phyloP scores from a whole-genome alignment of 371 early-diverging fungal species.

The Enterocytospora artemiae region DNA sequence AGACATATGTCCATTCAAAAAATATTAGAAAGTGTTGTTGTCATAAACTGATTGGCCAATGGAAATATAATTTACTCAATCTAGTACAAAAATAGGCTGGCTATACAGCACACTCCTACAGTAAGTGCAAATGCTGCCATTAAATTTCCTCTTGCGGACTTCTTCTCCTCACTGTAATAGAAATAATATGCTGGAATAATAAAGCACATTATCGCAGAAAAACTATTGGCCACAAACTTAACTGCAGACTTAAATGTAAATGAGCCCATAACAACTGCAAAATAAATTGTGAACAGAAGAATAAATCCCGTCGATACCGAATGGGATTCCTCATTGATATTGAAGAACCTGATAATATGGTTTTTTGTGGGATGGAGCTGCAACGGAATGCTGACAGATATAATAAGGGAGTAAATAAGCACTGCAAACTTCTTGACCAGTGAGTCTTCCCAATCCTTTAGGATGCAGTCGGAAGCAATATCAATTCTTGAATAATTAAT shows the following conservation, averaged over 20 bases:
- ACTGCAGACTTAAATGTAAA: constrained; percentile 10
- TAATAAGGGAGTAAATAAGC: constrained; percentile 25
- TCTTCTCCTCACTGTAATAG: neutral
- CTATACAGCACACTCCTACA: neutral
- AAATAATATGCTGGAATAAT: constrained; percentile 29
- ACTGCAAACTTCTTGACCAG: neutral
- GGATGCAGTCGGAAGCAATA: constrained; percentile 5
- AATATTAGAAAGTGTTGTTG: too few species aligned
- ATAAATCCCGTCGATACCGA: neutral
- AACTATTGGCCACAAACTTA: constrained; percentile 21
- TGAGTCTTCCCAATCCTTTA: constrained; percentile 11
- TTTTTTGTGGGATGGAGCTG: constrained; percentile 29
- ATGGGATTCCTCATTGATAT: constrained; percentile 7
- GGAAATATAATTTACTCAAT: too few species aligned
- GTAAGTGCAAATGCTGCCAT: neutral
- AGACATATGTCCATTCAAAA: too few species aligned
- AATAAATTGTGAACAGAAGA: constrained; percentile 6
- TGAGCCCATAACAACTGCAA: constrained; percentile 5
- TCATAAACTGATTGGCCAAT: too few species aligned
- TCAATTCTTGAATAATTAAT: constrained; percentile 17
- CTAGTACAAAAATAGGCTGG: too few species aligned
- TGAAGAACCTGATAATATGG: constrained; percentile 10
- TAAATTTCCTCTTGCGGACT: neutral
- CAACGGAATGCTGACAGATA: constrained; percentile 24
- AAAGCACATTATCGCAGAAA: constrained; percentile 33